phyloP scores from a whole-genome alignment of 768 basidiomycete genomes.

The Serendipita indica region DNA sequence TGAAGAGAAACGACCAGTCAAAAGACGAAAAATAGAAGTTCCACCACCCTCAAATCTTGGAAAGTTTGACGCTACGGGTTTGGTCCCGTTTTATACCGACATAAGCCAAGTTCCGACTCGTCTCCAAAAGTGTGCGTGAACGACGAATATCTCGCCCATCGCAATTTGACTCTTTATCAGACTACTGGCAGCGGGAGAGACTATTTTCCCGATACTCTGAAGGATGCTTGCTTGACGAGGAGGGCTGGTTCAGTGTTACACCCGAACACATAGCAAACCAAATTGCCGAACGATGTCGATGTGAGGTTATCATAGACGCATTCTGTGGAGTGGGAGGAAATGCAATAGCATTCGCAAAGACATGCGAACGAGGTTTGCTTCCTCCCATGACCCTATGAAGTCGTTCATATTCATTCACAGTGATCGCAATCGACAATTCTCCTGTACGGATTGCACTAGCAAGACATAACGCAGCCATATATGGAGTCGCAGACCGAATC shows the following conservation, averaged over 20 bases:
- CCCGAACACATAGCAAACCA: slow-evolving; percentile 85
- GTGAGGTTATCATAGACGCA: slow-evolving; percentile 73
- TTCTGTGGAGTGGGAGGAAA: slow-evolving; percentile 99
- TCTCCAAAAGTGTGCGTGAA: slow-evolving; percentile 64
- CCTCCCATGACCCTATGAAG: background rate
- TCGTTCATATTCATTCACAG: slow-evolving; percentile 28
- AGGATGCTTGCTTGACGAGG: slow-evolving; percentile 80
- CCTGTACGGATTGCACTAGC: slow-evolving; percentile 77
- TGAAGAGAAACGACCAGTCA: slow-evolving; percentile 7
- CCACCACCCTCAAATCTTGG: slow-evolving; percentile 22
- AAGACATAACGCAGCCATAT: slow-evolving; percentile 82
- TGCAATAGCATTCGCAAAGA: slow-evolving; percentile 90
- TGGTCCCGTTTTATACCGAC: slow-evolving; percentile 57
- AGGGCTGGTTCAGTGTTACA: slow-evolving; percentile 98
- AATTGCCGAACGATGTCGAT: slow-evolving; percentile 85
- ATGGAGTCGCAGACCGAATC: slow-evolving; percentile 88
- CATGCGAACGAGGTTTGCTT: slow-evolving; percentile 76
- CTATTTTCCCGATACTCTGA: slow-evolving; percentile 66
- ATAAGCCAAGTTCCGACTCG: slow-evolving; percentile 56
- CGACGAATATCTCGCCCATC: background rate
- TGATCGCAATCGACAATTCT: slow-evolving; percentile 86
- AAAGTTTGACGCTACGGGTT: slow-evolving; percentile 51
- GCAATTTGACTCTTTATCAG: slow-evolving; percentile 28
- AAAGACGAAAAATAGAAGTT: slow-evolving; percentile 18
- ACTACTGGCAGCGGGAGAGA: slow-evolving; percentile 72